Conservation (phyloP, 2,329 filamentous ascomycete species). For the Colletotrichum kahawae region DNA sequence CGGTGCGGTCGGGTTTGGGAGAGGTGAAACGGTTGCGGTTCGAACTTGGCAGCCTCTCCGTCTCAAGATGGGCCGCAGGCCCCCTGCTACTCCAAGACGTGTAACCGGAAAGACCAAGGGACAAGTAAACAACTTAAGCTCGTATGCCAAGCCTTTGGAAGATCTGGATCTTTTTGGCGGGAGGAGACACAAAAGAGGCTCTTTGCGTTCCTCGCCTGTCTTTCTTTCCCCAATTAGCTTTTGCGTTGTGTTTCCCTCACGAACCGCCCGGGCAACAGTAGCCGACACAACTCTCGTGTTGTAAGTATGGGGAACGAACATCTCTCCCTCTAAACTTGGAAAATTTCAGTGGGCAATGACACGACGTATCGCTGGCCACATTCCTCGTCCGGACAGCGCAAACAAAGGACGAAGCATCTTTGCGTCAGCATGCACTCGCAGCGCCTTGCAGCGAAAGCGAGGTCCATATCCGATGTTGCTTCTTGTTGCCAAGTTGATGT, state of each 20-base stretch:
- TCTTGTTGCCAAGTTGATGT: not conserved
- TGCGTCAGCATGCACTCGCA: not conserved
- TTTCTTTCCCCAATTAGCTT: not conserved
- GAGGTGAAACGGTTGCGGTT: slow-evolving; percentile 22
- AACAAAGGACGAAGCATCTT: not conserved
- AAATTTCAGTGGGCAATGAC: not conserved
- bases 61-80: slow-evolving; percentile 18
- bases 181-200: not conserved
- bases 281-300: not conserved
- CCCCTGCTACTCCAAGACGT: slow-evolving; percentile 10
- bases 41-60: slow-evolving; percentile 15
- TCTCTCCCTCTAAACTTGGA: not conserved
- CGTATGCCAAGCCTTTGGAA: slow-evolving; percentile 5
- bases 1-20: slow-evolving; percentile 6
- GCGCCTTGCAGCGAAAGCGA: not conserved
- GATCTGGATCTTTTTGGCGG: not conserved
- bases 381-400: not conserved
- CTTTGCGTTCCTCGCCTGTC: not conserved
- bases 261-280: not conserved
- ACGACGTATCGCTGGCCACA: not conserved
- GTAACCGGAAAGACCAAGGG: slow-evolving; percentile 6
- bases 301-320: not conserved
- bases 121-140: slow-evolving; percentile 15
- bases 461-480: not conserved
- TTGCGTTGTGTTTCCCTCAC: not conserved